Percentiles rank a stretch among this genome's conserved stretches.
These are phyloP conservation scores for Glycyrrhiza uralensis DNA, from an alignment of 306 rosid species.

Conservation along the genomic window DNA sequence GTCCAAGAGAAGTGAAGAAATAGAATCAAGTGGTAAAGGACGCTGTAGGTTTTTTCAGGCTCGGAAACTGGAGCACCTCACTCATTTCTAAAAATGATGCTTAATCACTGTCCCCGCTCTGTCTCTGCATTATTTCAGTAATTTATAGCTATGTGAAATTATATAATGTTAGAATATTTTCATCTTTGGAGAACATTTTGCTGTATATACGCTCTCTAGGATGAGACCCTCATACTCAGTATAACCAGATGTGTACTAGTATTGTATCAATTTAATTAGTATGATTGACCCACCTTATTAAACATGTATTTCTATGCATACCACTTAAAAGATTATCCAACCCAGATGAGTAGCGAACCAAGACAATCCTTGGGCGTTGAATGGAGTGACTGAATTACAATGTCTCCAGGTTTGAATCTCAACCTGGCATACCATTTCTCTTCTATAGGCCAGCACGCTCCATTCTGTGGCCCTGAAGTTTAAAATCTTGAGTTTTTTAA, in stretches of 20 bases:
- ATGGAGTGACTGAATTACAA: not conserved
- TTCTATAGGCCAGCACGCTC: not conserved
- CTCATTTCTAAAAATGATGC: constrained; percentile 42
- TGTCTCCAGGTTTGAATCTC: not conserved
- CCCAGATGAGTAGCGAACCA: not conserved
- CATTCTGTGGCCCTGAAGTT: not conserved
- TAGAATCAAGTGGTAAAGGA: constrained; percentile 85
- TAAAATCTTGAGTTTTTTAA: not conserved
- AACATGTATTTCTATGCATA: not conserved
- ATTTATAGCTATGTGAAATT: constrained; percentile 10
- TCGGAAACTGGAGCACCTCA: constrained; percentile 74
- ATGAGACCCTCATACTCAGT: not conserved
- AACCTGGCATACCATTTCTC: not conserved
- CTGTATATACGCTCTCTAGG: constrained; percentile 10
- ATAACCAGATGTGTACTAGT: not conserved
- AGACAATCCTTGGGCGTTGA: not conserved
- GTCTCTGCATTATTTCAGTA: not conserved
- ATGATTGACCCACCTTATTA: not conserved
- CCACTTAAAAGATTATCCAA: not conserved
- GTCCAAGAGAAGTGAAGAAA: constrained; percentile 86
- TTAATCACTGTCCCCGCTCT: not conserved
- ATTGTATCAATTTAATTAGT: constrained; percentile 1
- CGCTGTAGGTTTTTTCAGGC: constrained; percentile 79
- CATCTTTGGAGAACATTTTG: not conserved
- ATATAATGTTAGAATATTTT: not conserved